Evolutionary conservation across 768 basidiomycete genomes (phyloP).

Genomic region (Melanogaster broomeanus): DNA sequence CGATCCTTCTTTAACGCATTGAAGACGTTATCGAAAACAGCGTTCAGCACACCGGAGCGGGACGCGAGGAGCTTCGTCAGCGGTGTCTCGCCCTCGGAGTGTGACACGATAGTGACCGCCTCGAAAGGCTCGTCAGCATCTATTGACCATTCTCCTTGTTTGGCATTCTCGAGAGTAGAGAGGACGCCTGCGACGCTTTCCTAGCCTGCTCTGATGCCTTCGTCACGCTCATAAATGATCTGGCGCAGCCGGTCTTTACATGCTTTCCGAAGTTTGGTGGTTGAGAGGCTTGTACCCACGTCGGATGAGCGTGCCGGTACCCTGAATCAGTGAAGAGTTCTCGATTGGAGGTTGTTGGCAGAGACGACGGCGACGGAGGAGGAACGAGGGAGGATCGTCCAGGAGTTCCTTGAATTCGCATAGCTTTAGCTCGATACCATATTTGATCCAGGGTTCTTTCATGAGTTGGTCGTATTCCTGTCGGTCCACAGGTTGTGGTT

Average conservation of each 20-base stretch:
- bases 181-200: slow-evolving; percentile 89
- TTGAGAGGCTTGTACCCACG: slow-evolving; percentile 98
- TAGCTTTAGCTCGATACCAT: slow-evolving; percentile 97
- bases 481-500: not conserved
- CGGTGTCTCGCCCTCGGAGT: slow-evolving; percentile 85
- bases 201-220: slow-evolving; percentile 80
- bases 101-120: slow-evolving; percentile 90
- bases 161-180: slow-evolving; percentile 54
- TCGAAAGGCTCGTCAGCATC: slow-evolving; percentile 99
- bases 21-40: slow-evolving; percentile 96
- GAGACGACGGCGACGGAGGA: slow-evolving; percentile 99
- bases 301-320: slow-evolving; percentile 97
- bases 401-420: slow-evolving; percentile 99
- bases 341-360: slow-evolving; percentile 86
- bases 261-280: slow-evolving; percentile 73
- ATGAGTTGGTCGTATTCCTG: slow-evolving; percentile 95
- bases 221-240: slow-evolving; percentile 93
- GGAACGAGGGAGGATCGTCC: slow-evolving; percentile 95
- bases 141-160: slow-evolving; percentile 84
- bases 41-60: slow-evolving; percentile 88
- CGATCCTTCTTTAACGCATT: slow-evolving; percentile 95
- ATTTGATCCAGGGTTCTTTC: slow-evolving; percentile 99
- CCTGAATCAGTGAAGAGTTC: slow-evolving; percentile 98
- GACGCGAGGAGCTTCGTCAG: slow-evolving; percentile 92
- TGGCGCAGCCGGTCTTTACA: slow-evolving; percentile 95